These are phyloP conservation scores for Yamadazyma pseudoaaseri DNA, from an alignment of 1,139 yeast species.

Conservation along the genomic window DNA sequence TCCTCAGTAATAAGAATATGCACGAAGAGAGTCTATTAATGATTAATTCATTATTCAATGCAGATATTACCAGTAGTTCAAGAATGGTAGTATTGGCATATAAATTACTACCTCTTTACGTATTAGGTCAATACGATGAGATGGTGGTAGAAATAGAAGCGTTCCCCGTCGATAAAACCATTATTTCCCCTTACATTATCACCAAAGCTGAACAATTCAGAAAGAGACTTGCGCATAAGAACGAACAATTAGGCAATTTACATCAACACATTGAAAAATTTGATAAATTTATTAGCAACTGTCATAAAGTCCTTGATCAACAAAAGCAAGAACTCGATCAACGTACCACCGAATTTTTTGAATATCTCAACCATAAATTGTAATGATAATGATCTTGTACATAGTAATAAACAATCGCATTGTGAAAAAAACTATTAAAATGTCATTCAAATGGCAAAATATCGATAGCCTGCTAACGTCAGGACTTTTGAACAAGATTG, in stretches of 20 bases:
- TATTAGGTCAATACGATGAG: constrained; percentile 18
- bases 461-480: constrained; percentile 8
- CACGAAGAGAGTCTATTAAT: constrained; percentile 23
- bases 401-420: constrained; percentile 1
- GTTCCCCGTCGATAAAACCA: constrained; percentile 31
- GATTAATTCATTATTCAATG: constrained; percentile 20
- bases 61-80: constrained; percentile 20
- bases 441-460: constrained; percentile 3
- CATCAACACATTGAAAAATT: neutral
- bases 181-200: constrained; percentile 35
- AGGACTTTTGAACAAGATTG: constrained; percentile 6
- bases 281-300: constrained; percentile 30
- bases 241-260: neutral
- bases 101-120: constrained; percentile 23
- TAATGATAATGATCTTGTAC: constrained; percentile 6
- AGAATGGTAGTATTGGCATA: constrained; percentile 24
- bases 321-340: constrained; percentile 27
- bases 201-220: constrained; percentile 33
- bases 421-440: neutral
- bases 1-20: constrained; percentile 30
- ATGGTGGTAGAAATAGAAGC: constrained; percentile 21
- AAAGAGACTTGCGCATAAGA: constrained; percentile 17
- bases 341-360: constrained; percentile 21
- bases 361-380: constrained; percentile 18
- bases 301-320: constrained; percentile 26